Evolutionary conservation across 768 basidiomycete genomes (phyloP), one percentile per base, ranked within the genome.

Genomic region (Suillus decipiens): DNA sequence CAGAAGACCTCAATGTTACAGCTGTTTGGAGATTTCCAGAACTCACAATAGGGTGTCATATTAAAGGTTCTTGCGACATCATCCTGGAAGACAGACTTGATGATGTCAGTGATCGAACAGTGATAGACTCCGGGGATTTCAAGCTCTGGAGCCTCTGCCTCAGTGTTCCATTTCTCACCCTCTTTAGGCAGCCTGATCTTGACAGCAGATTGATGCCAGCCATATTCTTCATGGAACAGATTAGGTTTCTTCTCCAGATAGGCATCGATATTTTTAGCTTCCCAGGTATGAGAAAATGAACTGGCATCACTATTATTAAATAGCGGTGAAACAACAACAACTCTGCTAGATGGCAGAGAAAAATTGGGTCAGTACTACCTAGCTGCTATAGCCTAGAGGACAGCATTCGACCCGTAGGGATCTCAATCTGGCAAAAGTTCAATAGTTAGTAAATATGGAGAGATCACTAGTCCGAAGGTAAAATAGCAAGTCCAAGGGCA

Each of bases 181-280:
- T 43, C 42, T 2, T 43, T 43, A 0, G 45, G 45, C 3, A 55
- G 9, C 24, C 55, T 42, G 69, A 73, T 61, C 61, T 69, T 22
- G 72, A 73, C 10, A 63, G 66, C 0, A 55, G 61, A 22, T 61
- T 64, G 3, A 59, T 68, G 74, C 76, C 76, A 1, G 68, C 69
- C 58, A 42, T 59, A 64, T 19, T 60, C 54, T 2, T 61, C 63
- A 64, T 60, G 3, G 60, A 69, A 47, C 22, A 47, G 19, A 67
- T 65, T 56, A 15, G 66, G 7, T 66, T 66, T 50, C 0, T 45
- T 12, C 14, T 55, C 12, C 12, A 67, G 36, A 17, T 34, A 65
- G 1, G 50, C 57, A 22, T 65, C 59, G 1, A 67, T 37, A 1
- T 8, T 43, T 14, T 59, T 60, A 3, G 14, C 43, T 57, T 66